Conservation (phyloP, 2,329 filamentous ascomycete species). For the Talaromyces sp. region DNA sequence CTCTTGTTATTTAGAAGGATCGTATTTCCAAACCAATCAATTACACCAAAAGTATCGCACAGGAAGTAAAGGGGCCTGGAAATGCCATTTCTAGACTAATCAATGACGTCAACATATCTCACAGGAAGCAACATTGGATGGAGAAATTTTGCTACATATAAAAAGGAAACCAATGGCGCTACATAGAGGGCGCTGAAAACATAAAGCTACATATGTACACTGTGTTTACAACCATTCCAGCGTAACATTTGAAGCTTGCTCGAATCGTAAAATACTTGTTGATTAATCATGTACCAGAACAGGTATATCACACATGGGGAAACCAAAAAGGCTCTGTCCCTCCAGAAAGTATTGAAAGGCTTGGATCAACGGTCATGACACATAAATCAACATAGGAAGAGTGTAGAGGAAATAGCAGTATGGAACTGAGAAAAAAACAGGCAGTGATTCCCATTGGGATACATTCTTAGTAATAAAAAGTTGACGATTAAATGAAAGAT, state of each 20-base stretch:
- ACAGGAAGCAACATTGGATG: no score
- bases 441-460: not conserved
- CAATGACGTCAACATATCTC: no score
- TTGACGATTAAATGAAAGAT: not conserved
- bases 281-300: not conserved
- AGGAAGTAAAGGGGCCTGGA: no score
- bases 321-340: constrained; percentile 11
- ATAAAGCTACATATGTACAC: not conserved
- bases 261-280: not conserved
- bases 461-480: not conserved
- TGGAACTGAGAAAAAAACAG: not conserved
- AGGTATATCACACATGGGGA: not conserved
- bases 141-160: no score
- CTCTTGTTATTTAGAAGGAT: no score
- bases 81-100: no score
- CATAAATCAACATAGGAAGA: not conserved
- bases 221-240: not conserved
- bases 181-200: not conserved
- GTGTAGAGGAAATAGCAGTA: not conserved
- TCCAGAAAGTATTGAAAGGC: not conserved
- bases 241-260: not conserved
- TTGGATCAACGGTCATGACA: not conserved
- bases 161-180: no score
- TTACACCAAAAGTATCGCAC: no score
- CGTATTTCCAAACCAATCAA: no score